Conservation (phyloP, 208 protist species). For the Acanthamoeba healyi region DNA sequence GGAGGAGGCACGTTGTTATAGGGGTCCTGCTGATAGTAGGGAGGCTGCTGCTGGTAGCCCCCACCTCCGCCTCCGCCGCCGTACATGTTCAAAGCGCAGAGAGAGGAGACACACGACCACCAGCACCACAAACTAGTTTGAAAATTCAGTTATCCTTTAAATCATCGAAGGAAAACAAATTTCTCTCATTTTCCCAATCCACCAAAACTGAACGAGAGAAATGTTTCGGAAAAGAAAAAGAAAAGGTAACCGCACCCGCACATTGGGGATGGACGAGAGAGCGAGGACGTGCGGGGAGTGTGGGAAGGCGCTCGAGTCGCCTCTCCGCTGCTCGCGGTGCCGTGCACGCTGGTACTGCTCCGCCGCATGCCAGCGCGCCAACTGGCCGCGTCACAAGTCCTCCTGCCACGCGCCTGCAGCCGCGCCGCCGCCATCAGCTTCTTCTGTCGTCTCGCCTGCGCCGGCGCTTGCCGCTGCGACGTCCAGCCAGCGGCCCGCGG, state of each 20-base stretch:
- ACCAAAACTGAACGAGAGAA: not conserved
- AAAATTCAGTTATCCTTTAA: too few species aligned
- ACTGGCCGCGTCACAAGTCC: conserved; percentile 25
- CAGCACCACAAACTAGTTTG: too few species aligned
- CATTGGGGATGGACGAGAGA: too few species aligned
- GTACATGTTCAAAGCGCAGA: not conserved
- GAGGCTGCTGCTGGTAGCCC: not conserved
- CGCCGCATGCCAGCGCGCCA: not conserved
- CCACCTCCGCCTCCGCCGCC: not conserved
- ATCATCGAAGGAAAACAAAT: too few species aligned
- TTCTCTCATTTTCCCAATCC: not conserved
- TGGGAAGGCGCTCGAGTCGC: not conserved
- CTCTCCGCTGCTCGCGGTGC: conserved; percentile 11
- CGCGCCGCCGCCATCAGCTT: not conserved
- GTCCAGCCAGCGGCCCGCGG: too few species aligned
- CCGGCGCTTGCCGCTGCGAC: not conserved
- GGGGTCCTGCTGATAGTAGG: not conserved
- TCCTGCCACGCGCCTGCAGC: not conserved
- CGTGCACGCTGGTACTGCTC: conserved; percentile 33
- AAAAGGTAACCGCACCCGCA: too few species aligned
- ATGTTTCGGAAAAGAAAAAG: not conserved
- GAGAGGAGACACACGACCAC: too few species aligned
- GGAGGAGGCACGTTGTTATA: not conserved
- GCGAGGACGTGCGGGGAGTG: not conserved
- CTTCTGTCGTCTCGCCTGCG: not conserved